Evolutionary conservation across 2,329 filamentous ascomycete species (phyloP).

Genomic region (Plenodomus lindquistii): DNA sequence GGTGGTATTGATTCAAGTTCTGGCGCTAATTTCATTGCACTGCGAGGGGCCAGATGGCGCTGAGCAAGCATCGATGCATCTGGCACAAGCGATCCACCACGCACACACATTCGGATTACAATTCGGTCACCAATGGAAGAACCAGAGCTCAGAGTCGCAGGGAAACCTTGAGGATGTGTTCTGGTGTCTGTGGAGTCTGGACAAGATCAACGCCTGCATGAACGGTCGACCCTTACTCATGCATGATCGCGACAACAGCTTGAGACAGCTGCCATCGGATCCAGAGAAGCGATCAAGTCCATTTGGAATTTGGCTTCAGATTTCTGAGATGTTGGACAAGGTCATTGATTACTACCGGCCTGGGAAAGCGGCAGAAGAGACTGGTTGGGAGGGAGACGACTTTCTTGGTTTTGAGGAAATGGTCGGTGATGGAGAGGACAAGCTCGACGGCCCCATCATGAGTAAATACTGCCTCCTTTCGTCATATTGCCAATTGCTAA

Average conservation of each 20-base stretch:
- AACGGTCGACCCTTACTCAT: conserved; percentile 54
- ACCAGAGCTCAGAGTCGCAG: conserved; percentile 43
- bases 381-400: conserved; percentile 52
- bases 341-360: conserved; percentile 55
- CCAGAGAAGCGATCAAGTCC: conserved; percentile 51
- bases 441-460: conserved; percentile 42
- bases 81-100: conserved; percentile 55
- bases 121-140: conserved; percentile 47
- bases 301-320: conserved; percentile 53
- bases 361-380: conserved; percentile 44
- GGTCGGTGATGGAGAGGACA: conserved; percentile 46
- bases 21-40: conserved; percentile 53
- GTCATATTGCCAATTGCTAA: conserved; percentile 12
- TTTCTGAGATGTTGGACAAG: conserved; percentile 51
- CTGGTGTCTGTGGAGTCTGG: conserved; percentile 55
- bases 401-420: conserved; percentile 53
- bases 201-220: conserved; percentile 53
- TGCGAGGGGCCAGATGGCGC: conserved; percentile 53
- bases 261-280: conserved; percentile 47
- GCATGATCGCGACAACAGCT: conserved; percentile 53
- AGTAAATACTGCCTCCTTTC: conserved; percentile 25
- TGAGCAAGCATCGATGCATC: conserved; percentile 52
- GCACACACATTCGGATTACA: conserved; percentile 55
- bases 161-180: conserved; percentile 52
- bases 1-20: conserved; percentile 51